Evolutionary conservation across 441 rosid genomes (phyloP), one percentile per base, ranked within the genome.

Genomic region (Euphorbia schlechtendalii): DNA sequence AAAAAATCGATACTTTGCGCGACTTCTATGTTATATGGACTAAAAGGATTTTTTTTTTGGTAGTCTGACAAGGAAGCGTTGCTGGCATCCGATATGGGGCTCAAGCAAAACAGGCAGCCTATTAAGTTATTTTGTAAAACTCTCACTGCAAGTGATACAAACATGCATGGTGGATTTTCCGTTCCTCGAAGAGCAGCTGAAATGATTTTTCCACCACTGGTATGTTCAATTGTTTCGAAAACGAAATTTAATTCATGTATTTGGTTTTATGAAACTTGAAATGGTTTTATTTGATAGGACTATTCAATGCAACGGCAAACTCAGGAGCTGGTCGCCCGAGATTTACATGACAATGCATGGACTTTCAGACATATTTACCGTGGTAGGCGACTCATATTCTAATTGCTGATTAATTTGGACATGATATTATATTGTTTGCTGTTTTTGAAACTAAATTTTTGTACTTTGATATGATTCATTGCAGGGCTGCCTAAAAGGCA

Each of bases 171-270:
- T 74, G 98, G 98, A 54, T 92, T 92, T 74, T 92, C 96, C 56
- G 98, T 92, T 51, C 96, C 96, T 30, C 90, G 97, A 18, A 84
- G 98, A 69, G 86, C 98, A 59, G 96, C 98, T 54, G 98, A 93
- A 81, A 93, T 88, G 78, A 92, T 88, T 48, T 92, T 92, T 74
- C 98, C 98, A 30, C 79, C 89, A 72, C 92, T 93, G 45, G 97
- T 93, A 70, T 12, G 84, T 78, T n/a, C 55, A 38, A 3, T 52
- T 27, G 65, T 67, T 45, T 38, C 65, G 48, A 30, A 25, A 36
- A 53, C 25, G 49, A 58, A 49, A 46, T 52, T 32, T 65, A 2
- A 56, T 8, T 66, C 27, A 22, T 69, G 54, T 56, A 22, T 66
- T 60, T 34, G 9, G 51, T 51, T 58, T 22, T 40, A 49, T n/a